Percentiles rank a stretch among this genome's conserved stretches.
These are phyloP conservation scores for Schwanniomyces sp. DNA, from an alignment of 805 yeast genomes.

Conservation along the genomic window DNA sequence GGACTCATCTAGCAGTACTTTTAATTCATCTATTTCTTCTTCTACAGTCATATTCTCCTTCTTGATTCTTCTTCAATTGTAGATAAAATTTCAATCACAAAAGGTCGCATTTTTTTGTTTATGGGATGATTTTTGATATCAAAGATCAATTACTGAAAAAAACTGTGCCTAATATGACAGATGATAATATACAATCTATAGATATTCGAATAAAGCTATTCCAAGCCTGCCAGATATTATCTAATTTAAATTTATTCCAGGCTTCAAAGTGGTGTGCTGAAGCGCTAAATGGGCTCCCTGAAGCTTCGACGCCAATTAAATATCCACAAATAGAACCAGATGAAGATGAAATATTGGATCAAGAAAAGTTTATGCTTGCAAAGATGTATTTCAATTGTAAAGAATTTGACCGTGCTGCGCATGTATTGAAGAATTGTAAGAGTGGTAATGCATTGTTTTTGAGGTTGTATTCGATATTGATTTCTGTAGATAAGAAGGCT, in stretches of 20 bases:
- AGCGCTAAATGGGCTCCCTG: slow-evolving; percentile 63
- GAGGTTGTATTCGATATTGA: slow-evolving; percentile 63
- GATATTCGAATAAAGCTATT: slow-evolving; percentile 23
- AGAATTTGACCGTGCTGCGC: slow-evolving; percentile 80
- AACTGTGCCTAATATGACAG: slow-evolving; percentile 2
- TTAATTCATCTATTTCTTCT: not conserved
- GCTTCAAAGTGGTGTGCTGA: slow-evolving; percentile 86
- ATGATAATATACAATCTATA: slow-evolving; percentile 7
- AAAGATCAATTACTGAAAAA: not conserved
- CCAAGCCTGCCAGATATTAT: slow-evolving; percentile 37
- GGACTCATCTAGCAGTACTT: slow-evolving; percentile 4
- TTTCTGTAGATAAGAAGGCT: slow-evolving; percentile 74
- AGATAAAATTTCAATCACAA: not conserved
- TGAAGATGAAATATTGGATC: slow-evolving; percentile 36
- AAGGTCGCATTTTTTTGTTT: not conserved
- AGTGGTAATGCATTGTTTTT: slow-evolving; percentile 60
- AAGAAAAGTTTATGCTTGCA: slow-evolving; percentile 57
- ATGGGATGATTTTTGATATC: not conserved
- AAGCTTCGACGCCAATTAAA: slow-evolving; percentile 8
- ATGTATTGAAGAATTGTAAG: slow-evolving; percentile 50
- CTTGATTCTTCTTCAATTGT: not conserved
- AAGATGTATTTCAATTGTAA: slow-evolving; percentile 74
- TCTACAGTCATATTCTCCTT: not conserved
- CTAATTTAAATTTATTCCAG: slow-evolving; percentile 59
- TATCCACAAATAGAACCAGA: slow-evolving; percentile 10